Percentiles rank a stretch among this genome's conserved stretches.
Conservation (phyloP, 768 basidiomycete species). For the Goffeauzyma gilvescens region DNA sequence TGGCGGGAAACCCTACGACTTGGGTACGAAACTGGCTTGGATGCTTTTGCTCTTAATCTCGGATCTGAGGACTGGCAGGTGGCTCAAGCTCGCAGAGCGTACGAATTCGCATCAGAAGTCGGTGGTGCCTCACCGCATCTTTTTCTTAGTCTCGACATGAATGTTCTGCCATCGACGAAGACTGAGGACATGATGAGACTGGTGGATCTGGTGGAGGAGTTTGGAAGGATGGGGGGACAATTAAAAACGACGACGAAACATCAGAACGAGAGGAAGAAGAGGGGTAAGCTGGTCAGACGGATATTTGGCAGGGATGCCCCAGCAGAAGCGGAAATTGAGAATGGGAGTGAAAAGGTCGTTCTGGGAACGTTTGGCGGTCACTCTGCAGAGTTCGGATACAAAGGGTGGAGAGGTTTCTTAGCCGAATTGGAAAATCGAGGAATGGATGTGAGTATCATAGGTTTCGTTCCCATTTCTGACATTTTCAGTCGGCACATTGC, state of each 20-base stretch:
- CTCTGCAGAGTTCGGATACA: constrained; percentile 17
- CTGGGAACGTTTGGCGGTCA: constrained; percentile 30
- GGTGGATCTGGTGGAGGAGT: constrained; percentile 6
- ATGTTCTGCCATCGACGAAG: constrained; percentile 20
- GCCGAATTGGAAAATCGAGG: constrained; percentile 10
- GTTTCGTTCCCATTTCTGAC: too few relatives aligned
- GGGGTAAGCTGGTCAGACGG: too few relatives aligned
- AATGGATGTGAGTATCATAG: constrained; percentile 19
- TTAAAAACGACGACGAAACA: not conserved
- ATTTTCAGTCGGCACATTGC: not conserved
- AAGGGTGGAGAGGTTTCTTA: constrained; percentile 22
- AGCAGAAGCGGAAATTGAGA: too few relatives aligned
- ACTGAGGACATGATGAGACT: constrained; percentile 12
- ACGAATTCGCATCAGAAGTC: constrained; percentile 4
- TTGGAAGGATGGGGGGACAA: constrained; percentile 8
- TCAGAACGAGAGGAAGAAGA: not conserved
- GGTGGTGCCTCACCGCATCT: constrained; percentile 10
- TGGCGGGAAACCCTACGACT: constrained; percentile 22
- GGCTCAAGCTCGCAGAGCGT: constrained; percentile 24
- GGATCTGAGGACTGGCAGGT: constrained; percentile 31
- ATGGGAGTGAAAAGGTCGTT: constrained; percentile 15
- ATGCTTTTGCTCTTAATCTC: constrained; percentile 30
- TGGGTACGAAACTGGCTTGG: constrained; percentile 26
- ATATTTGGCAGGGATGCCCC: too few relatives aligned
- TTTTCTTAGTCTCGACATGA: constrained; percentile 30